phyloP scores from a whole-genome alignment of 768 basidiomycete species.

The Boletus rufocinnamomeus region DNA sequence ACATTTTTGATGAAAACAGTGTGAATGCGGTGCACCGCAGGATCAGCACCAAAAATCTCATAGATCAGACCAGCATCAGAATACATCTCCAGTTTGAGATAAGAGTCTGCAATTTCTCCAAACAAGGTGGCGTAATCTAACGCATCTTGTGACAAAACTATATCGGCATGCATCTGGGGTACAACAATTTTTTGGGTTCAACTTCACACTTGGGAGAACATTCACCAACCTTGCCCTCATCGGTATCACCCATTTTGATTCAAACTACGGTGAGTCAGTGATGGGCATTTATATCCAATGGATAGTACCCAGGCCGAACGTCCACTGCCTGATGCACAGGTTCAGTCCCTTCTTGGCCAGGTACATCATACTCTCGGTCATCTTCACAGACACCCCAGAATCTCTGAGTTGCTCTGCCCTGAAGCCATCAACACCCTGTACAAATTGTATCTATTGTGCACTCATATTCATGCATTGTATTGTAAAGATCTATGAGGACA shows the following conservation, averaged over 20 bases:
- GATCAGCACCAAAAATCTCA: background rate
- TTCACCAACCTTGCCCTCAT: slow-evolving; percentile 74
- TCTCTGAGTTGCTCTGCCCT: background rate
- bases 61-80: background rate
- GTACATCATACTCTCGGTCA: slow-evolving; percentile 32
- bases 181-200: background rate
- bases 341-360: slow-evolving; percentile 48
- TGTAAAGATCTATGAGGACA: slow-evolving; percentile 1
- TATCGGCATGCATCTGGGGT: slow-evolving; percentile 71
- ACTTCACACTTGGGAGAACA: background rate
- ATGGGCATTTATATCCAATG: slow-evolving; percentile 45
- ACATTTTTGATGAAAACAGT: too few species aligned
- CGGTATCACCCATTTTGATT: slow-evolving; percentile 73
- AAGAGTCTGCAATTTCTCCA: slow-evolving; percentile 81
- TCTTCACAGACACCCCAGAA: slow-evolving; percentile 1
- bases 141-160: slow-evolving; percentile 70
- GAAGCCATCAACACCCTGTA: slow-evolving; percentile 1
- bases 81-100: slow-evolving; percentile 41
- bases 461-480: background rate
- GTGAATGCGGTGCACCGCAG: background rate
- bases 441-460: background rate
- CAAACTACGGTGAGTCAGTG: slow-evolving; percentile 82
- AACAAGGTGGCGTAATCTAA: slow-evolving; percentile 78
- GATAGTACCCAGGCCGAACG: background rate
- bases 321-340: background rate